phyloP scores from a whole-genome alignment of 2,329 filamentous ascomycete genomes.

The Alternaria ethzedia region DNA sequence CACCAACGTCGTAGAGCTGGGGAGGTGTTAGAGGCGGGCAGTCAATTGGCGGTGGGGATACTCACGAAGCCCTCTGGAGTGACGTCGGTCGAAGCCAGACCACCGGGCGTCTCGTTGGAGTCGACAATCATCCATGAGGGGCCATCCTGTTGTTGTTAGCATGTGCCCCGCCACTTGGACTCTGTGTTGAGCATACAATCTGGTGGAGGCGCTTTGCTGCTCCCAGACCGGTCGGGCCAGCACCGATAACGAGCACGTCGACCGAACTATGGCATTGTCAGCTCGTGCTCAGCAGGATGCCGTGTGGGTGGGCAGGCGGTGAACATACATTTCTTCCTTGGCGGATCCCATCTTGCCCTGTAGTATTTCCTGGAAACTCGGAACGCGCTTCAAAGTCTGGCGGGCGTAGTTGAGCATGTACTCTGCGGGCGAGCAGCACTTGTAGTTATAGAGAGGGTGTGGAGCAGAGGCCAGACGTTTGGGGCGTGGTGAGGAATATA shows the following conservation, averaged over 20 bases:
- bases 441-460: slow-evolving; percentile 11
- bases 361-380: slow-evolving; percentile 51
- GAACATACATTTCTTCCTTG: slow-evolving; percentile 51
- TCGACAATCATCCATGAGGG: slow-evolving; percentile 97
- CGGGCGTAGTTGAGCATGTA: slow-evolving; percentile 50
- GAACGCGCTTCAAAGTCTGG: slow-evolving; percentile 50
- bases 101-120: slow-evolving; percentile 87
- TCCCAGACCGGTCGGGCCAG: slow-evolving; percentile 95
- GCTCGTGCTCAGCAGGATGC: slow-evolving; percentile 10
- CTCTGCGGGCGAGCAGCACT: slow-evolving; percentile 28
- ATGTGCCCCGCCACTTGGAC: slow-evolving; percentile 16
- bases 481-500: slow-evolving; percentile 35
- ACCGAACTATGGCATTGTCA: slow-evolving; percentile 69
- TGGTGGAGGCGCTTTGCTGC: slow-evolving; percentile 98
- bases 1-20: slow-evolving; percentile 94
- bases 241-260: slow-evolving; percentile 97
- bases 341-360: slow-evolving; percentile 49
- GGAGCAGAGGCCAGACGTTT: slow-evolving; percentile 25
- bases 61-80: slow-evolving; percentile 97
- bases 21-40: slow-evolving; percentile 25
- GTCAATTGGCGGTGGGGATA: slow-evolving; percentile 42
- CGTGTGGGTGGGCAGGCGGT: slow-evolving; percentile 33
- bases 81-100: slow-evolving; percentile 92
- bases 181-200: slow-evolving; percentile 67
- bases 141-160: slow-evolving; percentile 68